Percentiles rank a stretch among this genome's conserved stretches.
Evolutionary conservation across 192 early-diverging fungal species (phyloP).

Genomic region (Obelidium mucronatum): DNA sequence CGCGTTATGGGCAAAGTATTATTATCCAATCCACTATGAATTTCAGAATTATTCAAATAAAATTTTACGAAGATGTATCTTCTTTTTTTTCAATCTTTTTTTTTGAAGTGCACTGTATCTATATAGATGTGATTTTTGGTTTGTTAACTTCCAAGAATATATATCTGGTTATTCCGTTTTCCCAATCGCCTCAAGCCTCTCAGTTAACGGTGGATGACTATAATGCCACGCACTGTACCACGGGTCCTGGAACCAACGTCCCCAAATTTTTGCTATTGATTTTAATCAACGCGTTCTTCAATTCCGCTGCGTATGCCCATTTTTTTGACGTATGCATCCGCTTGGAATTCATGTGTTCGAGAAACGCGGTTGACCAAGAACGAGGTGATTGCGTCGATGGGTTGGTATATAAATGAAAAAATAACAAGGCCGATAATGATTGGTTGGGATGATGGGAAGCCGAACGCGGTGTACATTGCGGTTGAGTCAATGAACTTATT

Average conservation of each 20-base stretch:
- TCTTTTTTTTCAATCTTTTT: no score
- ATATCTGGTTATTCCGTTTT: conserved; percentile 46
- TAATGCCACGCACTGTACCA: conserved; percentile 89
- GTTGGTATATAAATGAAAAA: conserved; percentile 74
- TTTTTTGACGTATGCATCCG: conserved; percentile 87
- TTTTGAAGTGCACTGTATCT: no score
- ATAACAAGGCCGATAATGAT: conserved; percentile 89
- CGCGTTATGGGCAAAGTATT: no score
- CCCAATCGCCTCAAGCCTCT: conserved; percentile 75
- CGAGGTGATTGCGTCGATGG: conserved; percentile 75
- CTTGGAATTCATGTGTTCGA: conserved; percentile 91
- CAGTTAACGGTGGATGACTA: conserved; percentile 90
- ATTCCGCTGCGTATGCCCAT: conserved; percentile 75
- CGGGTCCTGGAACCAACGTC: conserved; percentile 66
- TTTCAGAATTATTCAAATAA: no score
- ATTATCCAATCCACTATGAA: no score
- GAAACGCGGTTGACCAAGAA: conserved; percentile 85
- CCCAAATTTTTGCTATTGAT: conserved; percentile 89
- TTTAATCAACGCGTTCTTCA: conserved; percentile 86
- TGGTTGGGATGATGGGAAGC: conserved; percentile 73
- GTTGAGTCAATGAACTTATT: conserved; percentile 79
- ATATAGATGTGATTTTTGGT: no score
- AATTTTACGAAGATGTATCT: no score
- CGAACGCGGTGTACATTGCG: conserved; percentile 86
- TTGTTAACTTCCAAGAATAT: no score